Evolutionary conservation across 2,329 filamentous ascomycete species (phyloP).

Genomic region (Thyridium curvatum): DNA sequence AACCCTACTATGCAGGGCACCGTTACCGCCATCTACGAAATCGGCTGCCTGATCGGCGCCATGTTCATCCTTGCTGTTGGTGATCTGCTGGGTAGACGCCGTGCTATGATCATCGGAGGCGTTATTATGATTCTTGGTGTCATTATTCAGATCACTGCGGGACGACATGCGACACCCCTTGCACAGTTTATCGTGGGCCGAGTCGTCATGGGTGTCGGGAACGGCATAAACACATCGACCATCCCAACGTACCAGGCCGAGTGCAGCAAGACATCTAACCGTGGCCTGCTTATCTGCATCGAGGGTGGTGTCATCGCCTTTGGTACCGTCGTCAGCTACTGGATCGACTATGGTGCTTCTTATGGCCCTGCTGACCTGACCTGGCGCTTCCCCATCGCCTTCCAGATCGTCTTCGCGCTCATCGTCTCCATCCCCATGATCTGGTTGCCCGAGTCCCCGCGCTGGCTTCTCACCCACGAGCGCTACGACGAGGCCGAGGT

Average conservation of each 20-base stretch:
- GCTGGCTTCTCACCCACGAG: slow-evolving; percentile 30
- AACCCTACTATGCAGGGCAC: slow-evolving; percentile 40
- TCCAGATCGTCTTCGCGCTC: slow-evolving; percentile 27
- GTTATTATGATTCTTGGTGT: slow-evolving; percentile 55
- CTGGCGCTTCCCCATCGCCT: slow-evolving; percentile 50
- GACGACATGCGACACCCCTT: slow-evolving; percentile 17
- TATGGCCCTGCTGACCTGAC: slow-evolving; percentile 34
- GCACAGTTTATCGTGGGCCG: slow-evolving; percentile 42
- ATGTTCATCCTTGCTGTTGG: slow-evolving; percentile 44
- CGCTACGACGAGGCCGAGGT: slow-evolving; percentile 25
- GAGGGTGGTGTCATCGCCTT: slow-evolving; percentile 40
- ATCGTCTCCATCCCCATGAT: slow-evolving; percentile 25
- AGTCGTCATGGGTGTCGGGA: slow-evolving; percentile 45
- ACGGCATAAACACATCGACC: slow-evolving; percentile 41
- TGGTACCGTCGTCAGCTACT: slow-evolving; percentile 30
- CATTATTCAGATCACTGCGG: slow-evolving; percentile 45
- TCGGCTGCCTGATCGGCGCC: slow-evolving; percentile 37
- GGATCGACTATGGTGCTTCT: slow-evolving; percentile 41
- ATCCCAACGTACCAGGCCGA: slow-evolving; percentile 43
- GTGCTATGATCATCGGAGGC: slow-evolving; percentile 51
- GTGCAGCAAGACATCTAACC: slow-evolving; percentile 34
- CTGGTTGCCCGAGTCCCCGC: slow-evolving; percentile 31
- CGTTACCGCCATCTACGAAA: slow-evolving; percentile 42
- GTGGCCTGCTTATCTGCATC: slow-evolving; percentile 35
- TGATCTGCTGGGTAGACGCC: slow-evolving; percentile 42